Evolutionary conservation across 192 early-diverging fungal species (phyloP).

Genomic region (Dissophora ornata): DNA sequence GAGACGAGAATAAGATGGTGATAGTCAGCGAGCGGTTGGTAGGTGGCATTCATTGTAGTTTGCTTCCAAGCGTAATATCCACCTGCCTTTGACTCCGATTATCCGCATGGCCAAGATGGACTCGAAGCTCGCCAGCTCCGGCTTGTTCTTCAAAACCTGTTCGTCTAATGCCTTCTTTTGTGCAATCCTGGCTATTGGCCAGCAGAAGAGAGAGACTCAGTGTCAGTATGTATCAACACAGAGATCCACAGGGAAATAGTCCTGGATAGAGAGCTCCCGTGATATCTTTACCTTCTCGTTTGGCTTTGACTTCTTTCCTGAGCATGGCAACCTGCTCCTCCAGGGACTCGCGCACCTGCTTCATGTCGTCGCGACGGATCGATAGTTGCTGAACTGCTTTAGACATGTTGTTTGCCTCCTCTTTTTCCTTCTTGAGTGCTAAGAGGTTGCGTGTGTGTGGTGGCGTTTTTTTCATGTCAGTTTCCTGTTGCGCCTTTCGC

Average conservation of each 20-base stretch:
- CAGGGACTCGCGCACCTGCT: conserved; percentile 42
- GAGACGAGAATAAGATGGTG: too few species aligned
- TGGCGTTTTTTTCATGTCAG: too few species aligned
- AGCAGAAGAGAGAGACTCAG: neutral
- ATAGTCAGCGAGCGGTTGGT: too few species aligned
- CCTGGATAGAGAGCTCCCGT: neutral
- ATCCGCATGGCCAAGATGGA: conserved; percentile 64
- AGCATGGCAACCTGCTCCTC: conserved; percentile 52
- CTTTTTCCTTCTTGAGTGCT: conserved; percentile 60
- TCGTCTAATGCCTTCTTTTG: conserved; percentile 58
- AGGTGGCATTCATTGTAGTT: neutral
- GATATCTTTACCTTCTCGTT: conserved; percentile 49
- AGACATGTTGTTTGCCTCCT: conserved; percentile 58
- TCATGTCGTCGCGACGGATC: conserved; percentile 55
- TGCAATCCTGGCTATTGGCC: conserved; percentile 51
- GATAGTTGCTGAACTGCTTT: conserved; percentile 56
- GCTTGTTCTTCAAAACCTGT: conserved; percentile 63
- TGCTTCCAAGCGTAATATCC: neutral
- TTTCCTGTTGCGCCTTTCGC: too few species aligned
- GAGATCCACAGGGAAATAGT: conserved; percentile 2
- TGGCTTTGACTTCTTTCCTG: conserved; percentile 61
- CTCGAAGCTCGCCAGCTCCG: conserved; percentile 69
- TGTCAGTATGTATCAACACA: too few species aligned
- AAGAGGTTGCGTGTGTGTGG: neutral
- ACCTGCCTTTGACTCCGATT: conserved; percentile 44